Evolutionary conservation across 768 basidiomycete species (phyloP), one percentile per base, ranked within the genome.

Genomic region (Thelephora ganbajun): DNA sequence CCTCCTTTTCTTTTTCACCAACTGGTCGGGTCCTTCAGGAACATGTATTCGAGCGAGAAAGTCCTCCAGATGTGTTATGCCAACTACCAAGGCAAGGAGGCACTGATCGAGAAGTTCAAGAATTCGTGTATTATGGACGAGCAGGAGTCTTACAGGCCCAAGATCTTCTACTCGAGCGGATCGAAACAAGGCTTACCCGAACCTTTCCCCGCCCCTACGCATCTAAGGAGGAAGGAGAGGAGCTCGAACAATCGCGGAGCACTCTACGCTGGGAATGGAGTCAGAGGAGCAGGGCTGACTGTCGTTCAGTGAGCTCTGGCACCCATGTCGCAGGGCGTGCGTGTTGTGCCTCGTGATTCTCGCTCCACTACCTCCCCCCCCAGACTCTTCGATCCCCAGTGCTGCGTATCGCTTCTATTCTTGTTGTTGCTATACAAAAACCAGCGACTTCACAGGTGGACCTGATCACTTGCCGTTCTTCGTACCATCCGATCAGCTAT

Each of bases 91-190:
- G 90, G 90, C 43, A 93, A 93, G 60, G 86, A 89, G 63, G 83
- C 88, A 1, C 74, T 90, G 35, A 79, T 93, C 44, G 86, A 88
- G 60, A 90, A 92, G 63, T 93, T 93, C 72, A 85, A 86, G 59
- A 92, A 91, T 57, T 90, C 87, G 22, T 72, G 79, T 47, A 86
- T 91, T 50, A 90, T 92, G 85, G 86, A 91, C 62, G 84, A 88
- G 60, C 75, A 75, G 33, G 80, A 82, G 58, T 72, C 74, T 12
- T 90, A 85, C 82, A 76, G 83, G 19, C 89, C 89, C 3, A 83
- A 85, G 57, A 87, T 92, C 48, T 88, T 85, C 61, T 80, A 79
- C 58, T 83, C 87, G 23, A 72, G 73, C 36, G 90, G 90, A 2
- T 73, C 76, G 6, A 67, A 77, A 46, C 75, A 80, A 62, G 90